phyloP scores from a whole-genome alignment of 2,329 filamentous ascomycete genomes.

The Akanthomyces lecanii region DNA sequence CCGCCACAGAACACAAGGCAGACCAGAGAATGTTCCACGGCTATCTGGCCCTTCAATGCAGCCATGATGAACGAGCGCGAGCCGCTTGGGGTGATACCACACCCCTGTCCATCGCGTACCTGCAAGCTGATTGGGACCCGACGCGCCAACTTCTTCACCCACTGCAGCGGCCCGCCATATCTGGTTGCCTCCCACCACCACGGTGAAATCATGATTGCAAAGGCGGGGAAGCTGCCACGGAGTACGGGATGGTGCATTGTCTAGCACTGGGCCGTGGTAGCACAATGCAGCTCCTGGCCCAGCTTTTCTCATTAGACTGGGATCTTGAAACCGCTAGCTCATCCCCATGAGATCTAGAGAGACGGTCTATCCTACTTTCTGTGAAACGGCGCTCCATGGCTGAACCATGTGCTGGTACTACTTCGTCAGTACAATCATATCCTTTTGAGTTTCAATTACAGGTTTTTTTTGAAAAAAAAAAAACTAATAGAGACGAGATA shows the following conservation, averaged over 20 bases:
- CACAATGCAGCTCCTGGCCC: neutral
- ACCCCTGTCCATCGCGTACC: neutral
- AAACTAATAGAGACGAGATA: too few relatives aligned
- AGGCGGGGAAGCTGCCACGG: neutral
- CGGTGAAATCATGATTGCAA: neutral
- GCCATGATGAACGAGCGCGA: neutral
- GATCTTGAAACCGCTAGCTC: slow-evolving; percentile 8
- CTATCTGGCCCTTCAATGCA: neutral
- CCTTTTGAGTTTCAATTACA: too few relatives aligned
- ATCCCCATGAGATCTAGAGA: neutral
- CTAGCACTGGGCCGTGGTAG: neutral
- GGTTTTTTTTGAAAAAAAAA: too few relatives aligned
- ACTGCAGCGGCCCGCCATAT: neutral
- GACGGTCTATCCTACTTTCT: neutral
- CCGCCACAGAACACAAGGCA: neutral
- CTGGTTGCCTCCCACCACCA: neutral
- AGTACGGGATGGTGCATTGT: neutral
- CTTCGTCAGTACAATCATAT: too few relatives aligned
- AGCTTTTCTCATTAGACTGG: neutral
- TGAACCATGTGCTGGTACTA: neutral
- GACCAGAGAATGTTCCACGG: neutral
- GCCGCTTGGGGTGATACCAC: neutral
- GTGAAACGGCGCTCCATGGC: neutral
- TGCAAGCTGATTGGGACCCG: neutral
- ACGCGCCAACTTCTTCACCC: neutral